phyloP scores from a whole-genome alignment of 257 asterid species.

The Solanum pimpinellifolium region DNA sequence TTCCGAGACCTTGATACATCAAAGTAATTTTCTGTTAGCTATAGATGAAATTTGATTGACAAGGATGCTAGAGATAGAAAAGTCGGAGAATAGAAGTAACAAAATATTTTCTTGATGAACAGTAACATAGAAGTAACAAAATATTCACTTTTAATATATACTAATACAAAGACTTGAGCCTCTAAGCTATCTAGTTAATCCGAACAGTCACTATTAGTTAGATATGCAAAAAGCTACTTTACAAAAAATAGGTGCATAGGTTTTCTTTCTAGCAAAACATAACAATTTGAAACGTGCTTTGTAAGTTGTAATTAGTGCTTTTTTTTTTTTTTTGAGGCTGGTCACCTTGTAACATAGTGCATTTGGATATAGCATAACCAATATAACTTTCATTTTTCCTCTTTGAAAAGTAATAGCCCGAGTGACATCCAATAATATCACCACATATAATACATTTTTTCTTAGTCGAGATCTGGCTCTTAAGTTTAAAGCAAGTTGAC shows the following conservation, averaged over 20 bases:
- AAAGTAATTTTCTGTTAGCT: not conserved
- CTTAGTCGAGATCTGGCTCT: not conserved
- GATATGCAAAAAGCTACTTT: not conserved
- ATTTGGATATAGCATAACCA: not conserved
- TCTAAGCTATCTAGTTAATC: not conserved
- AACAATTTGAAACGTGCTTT: not conserved
- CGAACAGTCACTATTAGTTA: not conserved
- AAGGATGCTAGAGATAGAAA: not conserved
- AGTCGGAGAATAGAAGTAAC: not conserved
- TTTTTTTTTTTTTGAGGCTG: not conserved
- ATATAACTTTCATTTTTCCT: not conserved
- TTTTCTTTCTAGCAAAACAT: not conserved
- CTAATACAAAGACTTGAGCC: not conserved
- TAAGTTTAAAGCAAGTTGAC: not conserved
- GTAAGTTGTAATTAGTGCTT: not conserved
- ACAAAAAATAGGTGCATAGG: not conserved
- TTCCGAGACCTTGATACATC: conserved; percentile 64
- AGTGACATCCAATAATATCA: not conserved
- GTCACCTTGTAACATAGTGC: not conserved
- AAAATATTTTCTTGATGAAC: not conserved
- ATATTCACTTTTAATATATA: not conserved
- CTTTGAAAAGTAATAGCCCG: not conserved
- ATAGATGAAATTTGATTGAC: not conserved
- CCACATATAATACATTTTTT: not conserved
- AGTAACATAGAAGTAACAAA: not conserved